phyloP scores from a whole-genome alignment of 371 early-diverging fungal species.

The Lichtheimia ornata region DNA sequence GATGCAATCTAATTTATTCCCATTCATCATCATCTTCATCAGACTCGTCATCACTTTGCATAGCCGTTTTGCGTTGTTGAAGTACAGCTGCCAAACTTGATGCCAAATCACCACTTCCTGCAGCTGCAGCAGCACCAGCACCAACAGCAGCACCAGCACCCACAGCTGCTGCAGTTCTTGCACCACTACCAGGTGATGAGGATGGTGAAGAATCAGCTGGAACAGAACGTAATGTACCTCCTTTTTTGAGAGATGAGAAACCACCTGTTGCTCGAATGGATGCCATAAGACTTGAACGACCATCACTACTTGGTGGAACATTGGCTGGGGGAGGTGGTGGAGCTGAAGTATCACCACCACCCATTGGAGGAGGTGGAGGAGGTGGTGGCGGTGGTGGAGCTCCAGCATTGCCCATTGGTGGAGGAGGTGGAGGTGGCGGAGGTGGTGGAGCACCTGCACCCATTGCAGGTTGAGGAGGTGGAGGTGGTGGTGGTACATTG shows the following conservation, averaged over 20 bases:
- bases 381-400: conserved; percentile 19
- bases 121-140: conserved; percentile 16
- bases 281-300: conserved; percentile 36
- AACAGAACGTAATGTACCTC: conserved; percentile 21
- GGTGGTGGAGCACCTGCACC: conserved; percentile 15
- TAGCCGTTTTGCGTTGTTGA: conserved; percentile 41
- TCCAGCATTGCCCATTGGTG: conserved; percentile 9
- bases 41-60: conserved; percentile 49
- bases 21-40: conserved; percentile 28
- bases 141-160: conserved; percentile 14
- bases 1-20: conserved; percentile 13
- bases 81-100: conserved; percentile 45
- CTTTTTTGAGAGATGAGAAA: conserved; percentile 35
- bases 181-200: conserved; percentile 15
- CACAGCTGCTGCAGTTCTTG: background rate
- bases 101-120: conserved; percentile 37
- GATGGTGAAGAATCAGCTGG: background rate
- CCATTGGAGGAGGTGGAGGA: conserved; percentile 30
- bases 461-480: conserved; percentile 7
- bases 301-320: conserved; percentile 18
- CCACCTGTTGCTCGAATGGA: conserved; percentile 50
- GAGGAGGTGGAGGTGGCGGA: conserved; percentile 18
- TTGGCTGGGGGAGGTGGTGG: conserved; percentile 20
- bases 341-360: conserved; percentile 16
- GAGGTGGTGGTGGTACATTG: conserved; percentile 8